Base-by-base conservation (phyloP, 2,329 filamentous ascomycete genomes). In the Calonectria montana region DNA sequence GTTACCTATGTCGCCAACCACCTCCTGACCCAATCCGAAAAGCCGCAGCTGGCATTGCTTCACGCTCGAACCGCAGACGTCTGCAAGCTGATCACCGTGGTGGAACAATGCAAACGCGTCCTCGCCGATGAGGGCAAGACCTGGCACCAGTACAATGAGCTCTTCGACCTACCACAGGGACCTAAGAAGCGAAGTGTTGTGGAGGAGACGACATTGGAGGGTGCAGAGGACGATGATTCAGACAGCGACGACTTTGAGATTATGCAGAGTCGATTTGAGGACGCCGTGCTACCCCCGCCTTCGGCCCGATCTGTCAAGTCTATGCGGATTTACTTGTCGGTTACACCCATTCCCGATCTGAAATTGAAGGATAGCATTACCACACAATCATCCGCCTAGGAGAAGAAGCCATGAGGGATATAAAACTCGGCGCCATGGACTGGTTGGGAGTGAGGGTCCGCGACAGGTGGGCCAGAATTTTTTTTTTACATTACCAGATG, bases 31-130 rank as follows among this genome's bases (percentile, higher is more conserved):
- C 61, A 77, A 18, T 23, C 72, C n/a, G 74, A 76, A 5, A 71
- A 70, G 27, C 76, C 78, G 57, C 80, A 82, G 12, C 78, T 86
- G 16, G 85, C 85, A n/a, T 80, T 91, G 45, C 81, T 91, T 21
- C 85, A 90, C 76, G 87, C 88, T 37, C 86, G 87, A 23, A 83
- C 87, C 0, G 72, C 80, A 12, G 87, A 90, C 3, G 87, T 89
- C 2, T 87, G 86, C 81, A 95, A 95, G 81, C 85, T 94, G 77
- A 89, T 94, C 76, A 92, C 89, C 4, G 88, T 94, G 55, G 87
- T 88, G 53, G 93, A 95, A 81, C 91, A 93, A 43, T 87, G 87
- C 68, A 92, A 93, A 81, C 84, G 88, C 45, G 84, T 90, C 57
- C 82, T 93, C 65, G 83, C 78, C 37, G 85, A 86, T 63, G 81